Percentiles rank a stretch among this genome's conserved stretches.
Evolutionary conservation across 2,329 filamentous ascomycete species (phyloP).

Genomic region (Pseudogymnoascus sp.): DNA sequence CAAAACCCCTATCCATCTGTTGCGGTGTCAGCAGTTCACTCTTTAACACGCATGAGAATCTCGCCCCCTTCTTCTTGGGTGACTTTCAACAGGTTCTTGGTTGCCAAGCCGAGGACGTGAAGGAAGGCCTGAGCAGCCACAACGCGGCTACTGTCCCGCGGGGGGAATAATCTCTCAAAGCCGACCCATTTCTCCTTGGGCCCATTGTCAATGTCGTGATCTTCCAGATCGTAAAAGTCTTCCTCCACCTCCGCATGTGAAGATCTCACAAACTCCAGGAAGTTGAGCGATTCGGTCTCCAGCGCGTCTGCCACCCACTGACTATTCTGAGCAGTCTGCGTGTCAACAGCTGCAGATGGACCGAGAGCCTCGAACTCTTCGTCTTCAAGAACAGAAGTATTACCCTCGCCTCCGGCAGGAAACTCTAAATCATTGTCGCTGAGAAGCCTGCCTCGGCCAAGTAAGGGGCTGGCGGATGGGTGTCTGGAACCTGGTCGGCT

Average conservation of each 20-base stretch:
- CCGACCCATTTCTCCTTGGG: slow-evolving; percentile 40
- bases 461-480: slow-evolving; percentile 53
- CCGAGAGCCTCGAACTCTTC: slow-evolving; percentile 40
- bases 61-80: slow-evolving; percentile 41
- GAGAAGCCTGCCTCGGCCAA: slow-evolving; percentile 37
- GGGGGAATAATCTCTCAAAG: slow-evolving; percentile 65
- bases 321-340: slow-evolving; percentile 39
- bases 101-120: slow-evolving; percentile 65
- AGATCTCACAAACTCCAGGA: slow-evolving; percentile 50
- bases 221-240: slow-evolving; percentile 21
- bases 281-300: slow-evolving; percentile 54
- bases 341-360: slow-evolving; percentile 35
- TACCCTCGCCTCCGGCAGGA: slow-evolving; percentile 14
- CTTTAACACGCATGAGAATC: slow-evolving; percentile 22
- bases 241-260: slow-evolving; percentile 32
- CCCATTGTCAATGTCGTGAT: slow-evolving; percentile 16
- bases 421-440: slow-evolving; percentile 21
- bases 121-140: slow-evolving; percentile 70
- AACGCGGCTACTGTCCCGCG: slow-evolving; percentile 39
- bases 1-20: not conserved
- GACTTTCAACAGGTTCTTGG: slow-evolving; percentile 55
- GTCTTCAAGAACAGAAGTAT: slow-evolving; percentile 14
- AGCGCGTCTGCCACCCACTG: slow-evolving; percentile 46
- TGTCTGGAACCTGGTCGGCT: slow-evolving; percentile 43
- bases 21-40: not conserved